Percentiles rank a stretch among this genome's conserved stretches.
Evolutionary conservation across 2,329 filamentous ascomycete genomes (phyloP).

Genomic region (Blumeria hordei): DNA sequence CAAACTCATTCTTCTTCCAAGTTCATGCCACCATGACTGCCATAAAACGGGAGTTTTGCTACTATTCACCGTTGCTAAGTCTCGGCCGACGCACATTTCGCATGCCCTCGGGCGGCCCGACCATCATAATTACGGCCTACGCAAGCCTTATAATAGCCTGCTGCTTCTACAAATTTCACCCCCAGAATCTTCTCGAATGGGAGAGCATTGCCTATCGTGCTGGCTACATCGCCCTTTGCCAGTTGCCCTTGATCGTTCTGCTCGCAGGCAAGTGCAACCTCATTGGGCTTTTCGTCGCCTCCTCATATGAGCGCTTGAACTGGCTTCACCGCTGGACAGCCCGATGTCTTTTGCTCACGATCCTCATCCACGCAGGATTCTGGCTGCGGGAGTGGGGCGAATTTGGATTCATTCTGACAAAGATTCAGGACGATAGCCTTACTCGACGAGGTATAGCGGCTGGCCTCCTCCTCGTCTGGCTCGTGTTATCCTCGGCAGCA

Average conservation of each 20-base stretch:
- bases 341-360: constrained; percentile 41
- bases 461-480: constrained; percentile 42
- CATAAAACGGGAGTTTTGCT: too few species aligned
- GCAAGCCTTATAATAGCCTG: constrained; percentile 25
- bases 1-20: too few species aligned
- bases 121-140: constrained; percentile 20
- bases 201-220: constrained; percentile 32
- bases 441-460: constrained; percentile 18
- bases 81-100: too few species aligned
- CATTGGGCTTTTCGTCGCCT: constrained; percentile 34
- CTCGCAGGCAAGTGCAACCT: constrained; percentile 34
- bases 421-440: not conserved
- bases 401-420: not conserved
- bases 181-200: constrained; percentile 23
- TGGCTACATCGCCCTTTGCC: constrained; percentile 38
- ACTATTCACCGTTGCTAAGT: too few species aligned
- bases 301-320: constrained; percentile 44
- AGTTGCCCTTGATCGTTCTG: constrained; percentile 39
- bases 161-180: constrained; percentile 29
- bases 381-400: constrained; percentile 9
- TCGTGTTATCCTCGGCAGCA: constrained; percentile 34
- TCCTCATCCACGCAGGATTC: constrained; percentile 16
- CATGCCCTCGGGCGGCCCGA: constrained; percentile 5
- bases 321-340: constrained; percentile 52
- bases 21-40: too few species aligned